These are phyloP conservation scores for Salvia hispanica DNA, from an alignment of 257 asterid species.

Conservation along the genomic window DNA sequence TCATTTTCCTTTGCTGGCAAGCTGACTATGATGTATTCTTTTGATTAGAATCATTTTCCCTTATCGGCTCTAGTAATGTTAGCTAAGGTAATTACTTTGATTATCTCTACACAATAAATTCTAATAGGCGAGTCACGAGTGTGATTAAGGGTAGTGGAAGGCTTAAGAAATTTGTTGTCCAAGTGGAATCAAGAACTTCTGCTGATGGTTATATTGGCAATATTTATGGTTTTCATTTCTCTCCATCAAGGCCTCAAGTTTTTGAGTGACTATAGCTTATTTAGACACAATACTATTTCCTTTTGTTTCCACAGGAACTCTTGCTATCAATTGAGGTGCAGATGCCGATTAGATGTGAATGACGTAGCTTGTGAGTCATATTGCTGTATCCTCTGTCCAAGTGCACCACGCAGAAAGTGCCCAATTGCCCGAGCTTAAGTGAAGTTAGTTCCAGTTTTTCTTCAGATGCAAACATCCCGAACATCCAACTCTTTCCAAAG, in stretches of 20 bases:
- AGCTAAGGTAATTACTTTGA: not conserved
- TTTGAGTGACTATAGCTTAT: constrained; percentile 14
- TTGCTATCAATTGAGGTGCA: constrained; percentile 25
- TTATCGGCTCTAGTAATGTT: not conserved
- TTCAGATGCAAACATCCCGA: constrained; percentile 70
- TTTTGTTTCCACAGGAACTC: constrained; percentile 16
- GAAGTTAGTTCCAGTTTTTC: constrained; percentile 23
- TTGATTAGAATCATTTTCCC: not conserved
- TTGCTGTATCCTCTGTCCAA: constrained; percentile 14
- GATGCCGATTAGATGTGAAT: constrained; percentile 10
- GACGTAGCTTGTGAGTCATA: constrained; percentile 8
- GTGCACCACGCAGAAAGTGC: not conserved
- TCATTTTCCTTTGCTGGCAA: not conserved
- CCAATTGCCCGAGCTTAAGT: not conserved
- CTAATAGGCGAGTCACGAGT: not conserved
- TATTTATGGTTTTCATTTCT: constrained; percentile 20
- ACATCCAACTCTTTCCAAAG: constrained; percentile 47
- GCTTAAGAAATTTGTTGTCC: not conserved
- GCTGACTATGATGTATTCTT: not conserved
- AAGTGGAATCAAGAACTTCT: constrained; percentile 5
- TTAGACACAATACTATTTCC: not conserved
- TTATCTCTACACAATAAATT: not conserved
- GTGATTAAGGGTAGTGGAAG: constrained; percentile 1
- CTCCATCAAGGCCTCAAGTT: constrained; percentile 3
- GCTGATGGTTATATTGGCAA: constrained; percentile 33